Evolutionary conservation across 1,284 basidiomycete species (phyloP).

Genomic region (Xerocomus minutiporus): DNA sequence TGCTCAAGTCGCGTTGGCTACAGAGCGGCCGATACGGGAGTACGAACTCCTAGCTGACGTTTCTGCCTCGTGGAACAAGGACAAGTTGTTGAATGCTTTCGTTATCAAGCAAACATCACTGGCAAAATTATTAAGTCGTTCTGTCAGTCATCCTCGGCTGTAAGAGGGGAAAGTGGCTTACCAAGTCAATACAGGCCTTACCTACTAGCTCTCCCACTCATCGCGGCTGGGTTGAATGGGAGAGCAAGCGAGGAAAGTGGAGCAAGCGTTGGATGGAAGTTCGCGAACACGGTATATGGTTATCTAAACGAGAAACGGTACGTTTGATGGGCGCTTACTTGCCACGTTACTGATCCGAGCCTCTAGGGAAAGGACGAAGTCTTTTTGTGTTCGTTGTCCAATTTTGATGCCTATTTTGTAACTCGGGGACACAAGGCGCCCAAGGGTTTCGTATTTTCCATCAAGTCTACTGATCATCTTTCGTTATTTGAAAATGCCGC

Average conservation of each 20-base stretch:
- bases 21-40: constrained; percentile 81
- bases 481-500: constrained; percentile 78
- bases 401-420: constrained; percentile 79
- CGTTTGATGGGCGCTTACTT: constrained; percentile 17
- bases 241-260: constrained; percentile 89
- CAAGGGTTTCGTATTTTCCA: constrained; percentile 74
- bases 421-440: constrained; percentile 70
- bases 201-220: constrained; percentile 67
- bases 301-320: constrained; percentile 84
- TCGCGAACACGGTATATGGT: constrained; percentile 76
- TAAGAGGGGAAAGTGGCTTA: constrained; percentile 8
- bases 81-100: constrained; percentile 71
- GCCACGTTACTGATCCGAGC: constrained; percentile 13
- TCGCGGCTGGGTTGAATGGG: constrained; percentile 78
- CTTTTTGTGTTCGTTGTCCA: constrained; percentile 74
- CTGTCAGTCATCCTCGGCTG: constrained; percentile 41
- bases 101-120: constrained; percentile 70
- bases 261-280: constrained; percentile 83
- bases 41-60: constrained; percentile 76
- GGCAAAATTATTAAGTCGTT: constrained; percentile 51
- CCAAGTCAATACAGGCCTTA: constrained; percentile 46
- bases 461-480: constrained; percentile 84
- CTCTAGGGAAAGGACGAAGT: constrained; percentile 76
- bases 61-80: constrained; percentile 78
- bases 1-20: constrained; percentile 3